These are phyloP conservation scores for Chrysanthemum makinoi DNA, from an alignment of 129 eudicot genomes.

Conservation along the genomic window DNA sequence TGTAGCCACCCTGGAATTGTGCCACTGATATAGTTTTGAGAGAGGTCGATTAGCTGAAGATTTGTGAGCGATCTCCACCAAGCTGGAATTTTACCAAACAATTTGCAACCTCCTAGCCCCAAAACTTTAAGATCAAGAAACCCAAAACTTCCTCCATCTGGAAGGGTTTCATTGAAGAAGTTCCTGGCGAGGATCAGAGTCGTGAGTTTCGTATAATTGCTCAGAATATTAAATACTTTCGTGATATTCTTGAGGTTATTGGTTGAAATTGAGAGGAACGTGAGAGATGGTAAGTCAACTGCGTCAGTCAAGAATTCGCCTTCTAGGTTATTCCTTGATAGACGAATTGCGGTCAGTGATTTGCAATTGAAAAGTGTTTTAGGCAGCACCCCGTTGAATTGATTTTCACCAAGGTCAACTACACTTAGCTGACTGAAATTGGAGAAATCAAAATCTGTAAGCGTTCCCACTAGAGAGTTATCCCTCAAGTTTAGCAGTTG, in stretches of 20 bases:
- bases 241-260: slow-evolving; percentile 55
- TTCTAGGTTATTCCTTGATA: slow-evolving; percentile 39
- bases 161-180: slow-evolving; percentile 50
- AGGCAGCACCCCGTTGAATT: slow-evolving; percentile 49
- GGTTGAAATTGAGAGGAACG: slow-evolving; percentile 63
- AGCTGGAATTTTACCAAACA: slow-evolving; percentile 51
- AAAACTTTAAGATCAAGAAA: slow-evolving; percentile 50
- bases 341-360: slow-evolving; percentile 51
- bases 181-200: slow-evolving; percentile 53
- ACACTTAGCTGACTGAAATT: slow-evolving; percentile 35
- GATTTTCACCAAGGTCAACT: slow-evolving; percentile 68
- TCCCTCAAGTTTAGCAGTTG: slow-evolving; percentile 50
- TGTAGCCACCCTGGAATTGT: slow-evolving; percentile 56
- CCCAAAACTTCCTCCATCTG: slow-evolving; percentile 28
- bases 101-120: slow-evolving; percentile 61
- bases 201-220: slow-evolving; percentile 42
- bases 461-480: slow-evolving; percentile 45
- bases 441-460: slow-evolving; percentile 62
- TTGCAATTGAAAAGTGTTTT: slow-evolving; percentile 46
- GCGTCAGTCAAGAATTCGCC: slow-evolving; percentile 48
- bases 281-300: slow-evolving; percentile 34
- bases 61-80: slow-evolving; percentile 43
- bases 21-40: slow-evolving; percentile 50
- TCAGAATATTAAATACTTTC: slow-evolving; percentile 41
- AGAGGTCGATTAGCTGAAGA: slow-evolving; percentile 62